A percentile compares a stretch with the other conserved stretches of the same genome.
These are phyloP conservation scores for Paramecium sonneborni DNA, from an alignment of 73 alveolate species.

Conservation along the genomic window DNA sequence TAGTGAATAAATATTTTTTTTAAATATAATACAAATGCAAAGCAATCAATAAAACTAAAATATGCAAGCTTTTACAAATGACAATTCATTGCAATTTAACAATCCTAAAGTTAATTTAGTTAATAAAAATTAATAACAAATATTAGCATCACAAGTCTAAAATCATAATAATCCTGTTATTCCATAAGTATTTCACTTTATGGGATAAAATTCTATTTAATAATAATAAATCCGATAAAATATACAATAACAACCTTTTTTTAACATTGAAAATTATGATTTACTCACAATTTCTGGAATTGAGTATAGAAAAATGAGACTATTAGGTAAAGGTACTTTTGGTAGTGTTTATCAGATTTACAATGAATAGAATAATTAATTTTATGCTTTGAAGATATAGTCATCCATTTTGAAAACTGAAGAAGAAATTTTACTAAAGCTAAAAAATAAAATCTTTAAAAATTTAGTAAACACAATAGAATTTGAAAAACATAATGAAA, in stretches of 20 bases:
- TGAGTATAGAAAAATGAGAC: background rate
- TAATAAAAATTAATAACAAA: too few relatives aligned
- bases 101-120: too few relatives aligned
- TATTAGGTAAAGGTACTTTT: background rate
- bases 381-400: background rate
- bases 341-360: background rate
- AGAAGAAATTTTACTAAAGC: background rate
- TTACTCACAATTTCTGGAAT: background rate
- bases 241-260: background rate
- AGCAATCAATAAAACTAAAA: background rate
- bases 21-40: too few relatives aligned
- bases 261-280: background rate
- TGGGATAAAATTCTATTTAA: background rate
- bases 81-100: background rate
- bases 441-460: background rate
- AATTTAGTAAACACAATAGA: background rate
- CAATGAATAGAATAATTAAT: background rate
- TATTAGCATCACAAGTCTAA: background rate
- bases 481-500: background rate
- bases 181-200: background rate
- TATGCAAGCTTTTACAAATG: background rate
- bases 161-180: too few relatives aligned
- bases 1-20: background rate
- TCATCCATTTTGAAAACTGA: background rate
- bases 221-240: background rate